Evolutionary conservation across 495 filamentous ascomycete genomes (phyloP).

Genomic region (Annulohypoxylon moriforme): DNA sequence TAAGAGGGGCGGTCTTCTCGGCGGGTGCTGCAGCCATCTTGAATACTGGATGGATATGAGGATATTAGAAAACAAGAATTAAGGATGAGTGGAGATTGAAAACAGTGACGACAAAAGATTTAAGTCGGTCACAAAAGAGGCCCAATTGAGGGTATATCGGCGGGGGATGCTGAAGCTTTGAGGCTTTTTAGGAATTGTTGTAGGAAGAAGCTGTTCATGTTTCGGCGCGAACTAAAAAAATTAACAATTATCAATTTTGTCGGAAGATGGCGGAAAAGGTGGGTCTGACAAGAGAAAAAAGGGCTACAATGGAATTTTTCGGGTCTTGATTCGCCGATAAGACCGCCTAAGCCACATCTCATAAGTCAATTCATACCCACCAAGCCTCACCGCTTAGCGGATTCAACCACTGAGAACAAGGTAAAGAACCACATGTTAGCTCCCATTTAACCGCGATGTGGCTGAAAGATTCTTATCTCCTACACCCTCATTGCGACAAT

Average conservation of each 20-base stretch:
- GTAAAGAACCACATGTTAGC: constrained; percentile 33
- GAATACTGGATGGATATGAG: constrained; percentile 39
- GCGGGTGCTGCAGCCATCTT: constrained; percentile 38
- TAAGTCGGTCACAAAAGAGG: constrained; percentile 38
- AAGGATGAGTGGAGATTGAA: constrained; percentile 52
- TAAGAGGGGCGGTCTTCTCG: constrained; percentile 54
- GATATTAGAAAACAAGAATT: constrained; percentile 31
- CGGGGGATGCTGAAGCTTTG: constrained; percentile 25
- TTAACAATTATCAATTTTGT: constrained; percentile 30
- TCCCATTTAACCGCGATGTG: constrained; percentile 41
- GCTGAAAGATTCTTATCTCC: constrained; percentile 19
- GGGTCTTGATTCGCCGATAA: constrained; percentile 42
- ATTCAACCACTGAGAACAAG: constrained; percentile 29
- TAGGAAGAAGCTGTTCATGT: constrained; percentile 31
- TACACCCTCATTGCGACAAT: background rate
- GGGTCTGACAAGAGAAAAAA: constrained; percentile 27
- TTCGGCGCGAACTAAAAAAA: constrained; percentile 47
- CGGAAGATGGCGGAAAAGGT: constrained; percentile 38
- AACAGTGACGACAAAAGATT: constrained; percentile 36
- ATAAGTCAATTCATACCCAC: background rate
- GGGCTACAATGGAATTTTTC: constrained; percentile 28
- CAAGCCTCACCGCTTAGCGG: constrained; percentile 29
- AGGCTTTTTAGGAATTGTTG: constrained; percentile 41
- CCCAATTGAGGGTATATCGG: constrained; percentile 20
- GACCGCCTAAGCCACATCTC: constrained; percentile 32